Percentiles rank a stretch among this genome's conserved stretches.
phyloP scores from a whole-genome alignment of 2,329 filamentous ascomycete species.

The Arthroderma sp. region DNA sequence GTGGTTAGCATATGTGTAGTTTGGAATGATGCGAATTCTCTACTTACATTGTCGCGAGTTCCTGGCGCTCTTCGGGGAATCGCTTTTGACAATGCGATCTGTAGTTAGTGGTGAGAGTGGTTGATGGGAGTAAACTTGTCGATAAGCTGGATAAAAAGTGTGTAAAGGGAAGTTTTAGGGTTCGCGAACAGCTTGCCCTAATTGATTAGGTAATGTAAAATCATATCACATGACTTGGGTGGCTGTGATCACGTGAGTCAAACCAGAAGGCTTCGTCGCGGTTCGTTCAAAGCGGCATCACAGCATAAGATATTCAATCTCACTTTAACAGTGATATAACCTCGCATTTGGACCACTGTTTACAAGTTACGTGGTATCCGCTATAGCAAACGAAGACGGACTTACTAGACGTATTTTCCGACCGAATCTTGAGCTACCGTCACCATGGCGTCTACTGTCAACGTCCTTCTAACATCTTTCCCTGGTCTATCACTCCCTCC shows the following conservation, averaged over 20 bases:
- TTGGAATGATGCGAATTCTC: conserved; percentile 5
- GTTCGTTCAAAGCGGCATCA: not conserved
- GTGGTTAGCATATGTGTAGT: conserved; percentile 1
- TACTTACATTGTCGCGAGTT: conserved; percentile 43
- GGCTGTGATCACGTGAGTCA: no score
- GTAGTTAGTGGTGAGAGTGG: conserved; percentile 2
- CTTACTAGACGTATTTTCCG: not conserved
- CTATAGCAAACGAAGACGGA: not conserved
- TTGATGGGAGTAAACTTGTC: not conserved
- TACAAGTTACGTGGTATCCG: not conserved
- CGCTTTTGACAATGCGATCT: conserved; percentile 37
- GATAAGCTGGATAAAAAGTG: conserved; percentile 2
- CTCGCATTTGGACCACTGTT: not conserved
- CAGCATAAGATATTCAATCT: not conserved
- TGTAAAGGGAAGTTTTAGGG: conserved; percentile 11
- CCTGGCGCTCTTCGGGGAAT: conserved; percentile 43
- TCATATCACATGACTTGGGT: not conserved
- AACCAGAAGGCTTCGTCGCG: no score
- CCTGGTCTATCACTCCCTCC: conserved; percentile 68
- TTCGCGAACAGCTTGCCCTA: conserved; percentile 14
- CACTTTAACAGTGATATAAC: not conserved
- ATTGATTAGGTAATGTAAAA: not conserved
- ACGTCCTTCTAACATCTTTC: conserved; percentile 76
- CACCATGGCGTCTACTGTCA: conserved; percentile 41
- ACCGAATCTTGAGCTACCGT: not conserved